Evolutionary conservation across 805 yeast species (phyloP).

Genomic region (Metschnikowia baotianmanensis): DNA sequence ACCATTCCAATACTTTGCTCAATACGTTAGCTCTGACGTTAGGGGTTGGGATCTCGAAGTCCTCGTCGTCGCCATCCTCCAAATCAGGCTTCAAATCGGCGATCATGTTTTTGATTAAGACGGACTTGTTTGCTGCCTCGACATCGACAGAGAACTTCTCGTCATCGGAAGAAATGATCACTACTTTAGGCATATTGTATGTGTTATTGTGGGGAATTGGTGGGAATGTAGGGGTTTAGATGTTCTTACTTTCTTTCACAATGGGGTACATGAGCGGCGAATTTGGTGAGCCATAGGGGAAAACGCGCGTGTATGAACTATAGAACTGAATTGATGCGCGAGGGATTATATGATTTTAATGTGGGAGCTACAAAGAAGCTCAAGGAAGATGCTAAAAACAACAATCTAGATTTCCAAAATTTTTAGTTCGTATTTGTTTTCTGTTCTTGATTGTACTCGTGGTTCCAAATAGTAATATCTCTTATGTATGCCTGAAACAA

Average conservation of each 20-base stretch:
- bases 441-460: too few species aligned
- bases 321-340: too few species aligned
- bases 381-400: too few species aligned
- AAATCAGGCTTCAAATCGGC: conserved; percentile 65
- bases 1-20: conserved; percentile 92
- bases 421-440: too few species aligned
- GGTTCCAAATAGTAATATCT: not conserved
- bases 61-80: conserved; percentile 51
- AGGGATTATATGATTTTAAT: too few species aligned
- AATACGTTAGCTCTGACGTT: conserved; percentile 85
- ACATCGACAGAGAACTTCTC: conserved; percentile 75
- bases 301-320: too few species aligned
- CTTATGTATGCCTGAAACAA: not conserved
- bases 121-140: conserved; percentile 82
- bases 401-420: too few species aligned
- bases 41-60: conserved; percentile 82
- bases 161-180: conserved; percentile 74
- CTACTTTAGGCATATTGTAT: conserved; percentile 38
- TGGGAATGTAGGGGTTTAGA: not conserved
- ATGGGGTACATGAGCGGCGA: too few species aligned
- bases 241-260: too few species aligned
- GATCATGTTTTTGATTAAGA: conserved; percentile 81
- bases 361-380: too few species aligned
- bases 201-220: not conserved
- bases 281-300: too few species aligned